Conservation (phyloP, 2,329 filamentous ascomycete genomes). For the Leptographium lundbergii region DNA sequence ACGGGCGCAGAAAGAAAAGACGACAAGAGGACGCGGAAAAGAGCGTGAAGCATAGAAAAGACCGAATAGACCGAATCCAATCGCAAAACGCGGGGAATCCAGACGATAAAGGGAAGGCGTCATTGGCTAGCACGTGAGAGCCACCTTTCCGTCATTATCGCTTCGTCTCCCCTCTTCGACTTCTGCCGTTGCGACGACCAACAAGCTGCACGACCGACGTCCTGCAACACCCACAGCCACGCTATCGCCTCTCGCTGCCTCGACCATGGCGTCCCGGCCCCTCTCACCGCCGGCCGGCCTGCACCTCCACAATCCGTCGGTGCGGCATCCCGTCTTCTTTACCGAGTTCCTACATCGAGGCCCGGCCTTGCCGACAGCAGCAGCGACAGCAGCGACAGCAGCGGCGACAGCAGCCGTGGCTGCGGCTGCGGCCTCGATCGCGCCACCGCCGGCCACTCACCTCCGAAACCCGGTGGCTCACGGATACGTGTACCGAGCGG, state of each 20-base stretch:
- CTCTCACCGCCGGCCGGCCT: neutral
- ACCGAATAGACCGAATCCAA: neutral
- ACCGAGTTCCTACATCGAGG: slow-evolving; percentile 46
- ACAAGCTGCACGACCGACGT: too few relatives aligned
- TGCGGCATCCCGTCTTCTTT: slow-evolving; percentile 65
- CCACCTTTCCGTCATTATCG: too few relatives aligned
- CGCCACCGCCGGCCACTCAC: slow-evolving; percentile 3
- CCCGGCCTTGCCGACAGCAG: neutral
- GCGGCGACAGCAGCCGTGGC: neutral
- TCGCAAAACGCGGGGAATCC: neutral
- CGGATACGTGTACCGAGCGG: slow-evolving; percentile 47
- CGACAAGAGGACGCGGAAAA: neutral
- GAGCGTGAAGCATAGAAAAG: neutral
- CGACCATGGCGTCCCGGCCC: neutral
- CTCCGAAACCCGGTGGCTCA: slow-evolving; percentile 38
- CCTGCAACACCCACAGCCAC: neutral
- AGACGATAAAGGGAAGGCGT: too few relatives aligned
- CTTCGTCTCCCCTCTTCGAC: neutral
- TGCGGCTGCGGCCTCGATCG: neutral
- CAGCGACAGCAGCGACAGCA: slow-evolving; percentile 12
- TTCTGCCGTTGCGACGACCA: neutral
- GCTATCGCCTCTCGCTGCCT: neutral
- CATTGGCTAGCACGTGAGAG: too few relatives aligned
- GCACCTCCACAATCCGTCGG: slow-evolving; percentile 38
- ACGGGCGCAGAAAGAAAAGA: neutral